phyloP scores from a whole-genome alignment of 2,329 filamentous ascomycete species.

The Fusarium robinianum region DNA sequence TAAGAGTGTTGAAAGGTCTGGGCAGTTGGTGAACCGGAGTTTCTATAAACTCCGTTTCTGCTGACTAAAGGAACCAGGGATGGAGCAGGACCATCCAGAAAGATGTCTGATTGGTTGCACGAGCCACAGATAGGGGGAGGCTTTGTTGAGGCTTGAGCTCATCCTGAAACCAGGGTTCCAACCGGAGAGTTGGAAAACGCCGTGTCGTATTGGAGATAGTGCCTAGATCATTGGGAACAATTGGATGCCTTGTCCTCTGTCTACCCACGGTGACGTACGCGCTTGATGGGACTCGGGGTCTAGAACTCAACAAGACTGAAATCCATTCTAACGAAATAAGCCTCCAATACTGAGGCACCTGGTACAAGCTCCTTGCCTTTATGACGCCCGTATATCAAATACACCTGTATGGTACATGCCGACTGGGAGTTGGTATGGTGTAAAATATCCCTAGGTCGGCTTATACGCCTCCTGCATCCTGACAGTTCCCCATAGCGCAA shows the following conservation, averaged over 20 bases:
- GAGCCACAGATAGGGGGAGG: slow-evolving; percentile 2
- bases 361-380: slow-evolving; percentile 38
- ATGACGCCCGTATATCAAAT: slow-evolving; percentile 40
- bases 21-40: slow-evolving; percentile 12
- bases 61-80: slow-evolving; percentile 3
- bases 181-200: slow-evolving; percentile 23
- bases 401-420: slow-evolving; percentile 40
- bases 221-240: neutral
- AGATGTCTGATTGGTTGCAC: slow-evolving; percentile 14
- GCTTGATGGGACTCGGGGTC: neutral
- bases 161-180: slow-evolving; percentile 9
- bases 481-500: slow-evolving; percentile 16
- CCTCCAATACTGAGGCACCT: slow-evolving; percentile 32
- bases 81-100: neutral
- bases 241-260: no score
- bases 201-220: slow-evolving; percentile 7
- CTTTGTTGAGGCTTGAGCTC: neutral
- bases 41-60: slow-evolving; percentile 24
- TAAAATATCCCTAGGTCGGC: slow-evolving; percentile 24
- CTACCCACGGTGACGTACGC: slow-evolving; percentile 12
- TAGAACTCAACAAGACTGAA: slow-evolving; percentile 22
- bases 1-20: slow-evolving; percentile 5
- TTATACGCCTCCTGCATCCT: slow-evolving; percentile 30
- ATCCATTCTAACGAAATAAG: slow-evolving; percentile 37
- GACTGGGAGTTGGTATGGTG: slow-evolving; percentile 28